Conservation (phyloP, 2,329 filamentous ascomycete genomes). For the Trematosphaeria pertusa region DNA sequence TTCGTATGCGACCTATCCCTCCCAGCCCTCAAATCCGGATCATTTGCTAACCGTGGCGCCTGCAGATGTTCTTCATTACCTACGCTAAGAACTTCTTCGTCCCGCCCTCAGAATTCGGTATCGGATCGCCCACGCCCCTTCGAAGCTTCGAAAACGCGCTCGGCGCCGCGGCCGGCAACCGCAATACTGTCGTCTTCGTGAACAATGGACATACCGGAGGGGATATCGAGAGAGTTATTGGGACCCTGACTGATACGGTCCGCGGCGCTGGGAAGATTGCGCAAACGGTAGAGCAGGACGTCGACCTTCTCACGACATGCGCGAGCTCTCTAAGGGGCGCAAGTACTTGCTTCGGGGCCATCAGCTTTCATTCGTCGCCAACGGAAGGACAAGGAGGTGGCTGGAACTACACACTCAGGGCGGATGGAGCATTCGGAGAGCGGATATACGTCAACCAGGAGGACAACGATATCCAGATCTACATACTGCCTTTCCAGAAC, state of each 20-base stretch:
- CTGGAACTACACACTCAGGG: conserved; percentile 89
- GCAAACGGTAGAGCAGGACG: conserved; percentile 60
- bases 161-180: conserved; percentile 60
- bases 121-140: conserved; percentile 68
- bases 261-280: conserved; percentile 63
- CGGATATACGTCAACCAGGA: conserved; percentile 69
- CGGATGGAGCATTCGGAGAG: conserved; percentile 73
- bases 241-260: conserved; percentile 65
- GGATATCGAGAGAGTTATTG: conserved; percentile 75
- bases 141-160: conserved; percentile 71
- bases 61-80: conserved; percentile 57
- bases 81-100: conserved; percentile 86
- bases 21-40: neutral
- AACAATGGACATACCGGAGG: conserved; percentile 74
- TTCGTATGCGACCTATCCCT: conserved; percentile 45
- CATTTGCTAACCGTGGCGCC: conserved; percentile 16
- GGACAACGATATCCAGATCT: conserved; percentile 78
- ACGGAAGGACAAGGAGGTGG: conserved; percentile 68
- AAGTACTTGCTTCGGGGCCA: conserved; percentile 74
- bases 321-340: conserved; percentile 65
- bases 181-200: conserved; percentile 77
- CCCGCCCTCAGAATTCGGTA: conserved; percentile 76
- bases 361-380: conserved; percentile 78
- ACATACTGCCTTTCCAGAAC: conserved; percentile 78
- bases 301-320: conserved; percentile 69